These are phyloP conservation scores for Neurospora sp. DNA, from an alignment of 495 filamentous ascomycete genomes.

Conservation along the genomic window DNA sequence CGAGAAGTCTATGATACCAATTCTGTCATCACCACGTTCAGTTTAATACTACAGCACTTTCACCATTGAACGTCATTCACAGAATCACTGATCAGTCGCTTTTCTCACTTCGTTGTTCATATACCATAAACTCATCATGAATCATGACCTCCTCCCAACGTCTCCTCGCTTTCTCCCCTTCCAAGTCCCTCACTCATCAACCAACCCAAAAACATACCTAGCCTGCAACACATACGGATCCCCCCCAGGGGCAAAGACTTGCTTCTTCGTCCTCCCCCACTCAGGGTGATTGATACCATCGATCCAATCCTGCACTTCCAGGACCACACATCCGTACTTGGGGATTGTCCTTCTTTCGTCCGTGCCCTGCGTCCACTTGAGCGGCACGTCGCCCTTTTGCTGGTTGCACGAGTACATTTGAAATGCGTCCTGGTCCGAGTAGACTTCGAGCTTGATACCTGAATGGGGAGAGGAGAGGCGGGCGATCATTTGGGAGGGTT, in stretches of 20 bases:
- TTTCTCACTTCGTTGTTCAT: neutral
- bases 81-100: neutral
- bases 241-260: constrained; percentile 54
- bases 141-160: neutral
- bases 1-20: neutral
- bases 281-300: constrained; percentile 72
- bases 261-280: constrained; percentile 54
- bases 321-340: constrained; percentile 63
- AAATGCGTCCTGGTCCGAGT: constrained; percentile 64
- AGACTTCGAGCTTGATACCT: constrained; percentile 63
- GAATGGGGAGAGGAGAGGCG: constrained; percentile 52
- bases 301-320: constrained; percentile 65
- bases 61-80: neutral
- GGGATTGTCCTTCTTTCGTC: constrained; percentile 40
- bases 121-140: no score
- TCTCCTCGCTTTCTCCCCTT: neutral
- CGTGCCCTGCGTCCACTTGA: constrained; percentile 54
- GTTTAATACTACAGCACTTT: neutral
- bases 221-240: constrained; percentile 55
- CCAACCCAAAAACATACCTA: constrained; percentile 32
- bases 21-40: neutral
- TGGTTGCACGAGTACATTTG: constrained; percentile 71
- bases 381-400: constrained; percentile 54
- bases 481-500: constrained; percentile 43
- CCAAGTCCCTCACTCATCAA: neutral